Conservation (phyloP, 164 flowering plant species). For the Dillenia suffruticosa region DNA sequence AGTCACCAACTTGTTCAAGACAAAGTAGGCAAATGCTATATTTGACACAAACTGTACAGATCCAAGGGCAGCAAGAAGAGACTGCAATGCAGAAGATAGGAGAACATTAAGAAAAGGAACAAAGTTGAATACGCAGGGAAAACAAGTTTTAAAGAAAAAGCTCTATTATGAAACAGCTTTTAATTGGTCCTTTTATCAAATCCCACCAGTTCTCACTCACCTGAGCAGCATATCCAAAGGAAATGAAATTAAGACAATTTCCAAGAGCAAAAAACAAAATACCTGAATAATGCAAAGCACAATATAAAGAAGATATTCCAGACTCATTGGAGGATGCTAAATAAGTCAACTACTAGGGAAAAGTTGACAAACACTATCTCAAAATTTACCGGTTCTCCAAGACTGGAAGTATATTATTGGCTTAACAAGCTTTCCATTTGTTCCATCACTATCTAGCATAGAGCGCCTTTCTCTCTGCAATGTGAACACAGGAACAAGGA, state of each 20-base stretch:
- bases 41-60: conserved; percentile 93
- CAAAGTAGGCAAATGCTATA: conserved; percentile 92
- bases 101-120: background rate
- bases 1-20: conserved; percentile 76
- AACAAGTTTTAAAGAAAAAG: background rate
- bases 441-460: conserved; percentile 45
- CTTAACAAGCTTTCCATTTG: conserved; percentile 53
- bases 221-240: conserved; percentile 99
- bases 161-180: background rate
- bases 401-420: conserved; percentile 83
- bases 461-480: conserved; percentile 74
- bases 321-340: background rate
- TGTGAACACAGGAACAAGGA: background rate
- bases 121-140: background rate
- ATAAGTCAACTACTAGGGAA: background rate
- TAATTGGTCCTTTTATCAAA: background rate
- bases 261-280: conserved; percentile 77
- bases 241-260: conserved; percentile 92
- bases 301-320: too few relatives aligned
- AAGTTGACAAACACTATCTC: conserved; percentile 4
- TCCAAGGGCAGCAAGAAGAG: conserved; percentile 97
- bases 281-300: conserved; percentile 41
- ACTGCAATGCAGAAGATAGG: conserved; percentile 40
- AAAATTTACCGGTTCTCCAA: conserved; percentile 85
- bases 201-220: conserved; percentile 31